phyloP scores from a whole-genome alignment of 2,329 filamentous ascomycete species.

The Claviceps sp. region DNA sequence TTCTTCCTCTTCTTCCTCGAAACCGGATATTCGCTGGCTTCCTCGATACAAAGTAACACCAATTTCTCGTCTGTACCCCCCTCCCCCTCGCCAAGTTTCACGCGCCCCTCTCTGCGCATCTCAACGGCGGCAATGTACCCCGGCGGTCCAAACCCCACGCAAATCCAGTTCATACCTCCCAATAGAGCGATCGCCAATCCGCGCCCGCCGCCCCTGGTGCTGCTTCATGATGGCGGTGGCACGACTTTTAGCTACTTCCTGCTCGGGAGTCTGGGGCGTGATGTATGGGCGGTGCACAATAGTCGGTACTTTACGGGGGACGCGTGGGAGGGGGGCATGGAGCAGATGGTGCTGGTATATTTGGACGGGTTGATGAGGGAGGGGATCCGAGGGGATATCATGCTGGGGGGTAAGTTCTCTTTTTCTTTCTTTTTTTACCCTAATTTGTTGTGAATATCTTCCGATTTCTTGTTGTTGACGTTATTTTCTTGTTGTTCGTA shows the following conservation, averaged over 20 bases:
- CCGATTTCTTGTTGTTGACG: too few species aligned
- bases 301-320: conserved; percentile 14
- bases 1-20: too few species aligned
- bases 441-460: too few species aligned
- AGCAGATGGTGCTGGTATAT: conserved; percentile 17
- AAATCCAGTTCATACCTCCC: conserved; percentile 10
- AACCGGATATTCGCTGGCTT: too few species aligned
- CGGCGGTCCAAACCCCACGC: conserved; percentile 14
- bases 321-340: conserved; percentile 15
- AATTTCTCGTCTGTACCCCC: too few species aligned
- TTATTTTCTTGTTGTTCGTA: too few species aligned
- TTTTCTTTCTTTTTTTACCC: not conserved
- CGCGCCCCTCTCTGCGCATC: too few species aligned
- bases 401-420: conserved; percentile 12
- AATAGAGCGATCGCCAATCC: conserved; percentile 7
- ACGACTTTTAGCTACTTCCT: conserved; percentile 18
- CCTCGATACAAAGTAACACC: too few species aligned
- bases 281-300: conserved; percentile 19
- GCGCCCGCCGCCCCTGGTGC: conserved; percentile 12
- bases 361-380: conserved; percentile 11
- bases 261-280: conserved; percentile 14
- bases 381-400: conserved; percentile 13
- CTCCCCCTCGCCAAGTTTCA: too few species aligned
- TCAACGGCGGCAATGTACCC: conserved; percentile 8
- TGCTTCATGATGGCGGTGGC: conserved; percentile 20